A percentile compares a stretch with the other conserved stretches of the same genome.
phyloP scores from a whole-genome alignment of 2,329 filamentous ascomycete genomes.

The Pyricularia sp. region DNA sequence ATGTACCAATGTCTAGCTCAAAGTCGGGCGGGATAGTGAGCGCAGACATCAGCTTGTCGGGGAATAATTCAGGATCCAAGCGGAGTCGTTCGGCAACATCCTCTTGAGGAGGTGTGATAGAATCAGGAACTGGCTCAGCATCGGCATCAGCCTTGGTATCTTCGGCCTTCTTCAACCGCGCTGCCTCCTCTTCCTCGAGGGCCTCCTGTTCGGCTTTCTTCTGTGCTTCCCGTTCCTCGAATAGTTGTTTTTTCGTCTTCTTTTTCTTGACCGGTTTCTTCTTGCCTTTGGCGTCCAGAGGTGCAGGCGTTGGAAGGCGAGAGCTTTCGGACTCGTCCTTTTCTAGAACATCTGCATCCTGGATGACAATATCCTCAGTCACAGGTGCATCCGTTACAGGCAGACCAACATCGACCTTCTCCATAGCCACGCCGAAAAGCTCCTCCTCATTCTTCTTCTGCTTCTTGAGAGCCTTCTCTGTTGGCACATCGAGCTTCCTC shows the following conservation, averaged over 20 bases:
- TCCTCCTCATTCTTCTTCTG: conserved; percentile 75
- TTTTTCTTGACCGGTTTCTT: conserved; percentile 60
- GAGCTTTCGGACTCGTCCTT: conserved; percentile 36
- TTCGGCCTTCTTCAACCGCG: conserved; percentile 22
- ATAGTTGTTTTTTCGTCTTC: conserved; percentile 69
- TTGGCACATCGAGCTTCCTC: conserved; percentile 62
- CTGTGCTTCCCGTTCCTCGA: conserved; percentile 56
- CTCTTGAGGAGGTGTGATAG: conserved; percentile 13
- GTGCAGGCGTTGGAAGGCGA: conserved; percentile 35
- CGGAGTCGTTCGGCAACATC: conserved; percentile 13
- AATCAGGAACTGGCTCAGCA: conserved; percentile 8
- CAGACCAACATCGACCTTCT: conserved; percentile 40
- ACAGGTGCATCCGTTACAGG: conserved; percentile 31
- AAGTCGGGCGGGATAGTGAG: conserved; percentile 35
- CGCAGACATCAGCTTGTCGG: conserved; percentile 36
- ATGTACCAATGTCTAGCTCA: conserved; percentile 32
- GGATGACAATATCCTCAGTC: conserved; percentile 39
- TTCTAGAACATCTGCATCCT: conserved; percentile 33
- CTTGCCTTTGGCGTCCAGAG: conserved; percentile 35
- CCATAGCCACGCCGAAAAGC: conserved; percentile 57
- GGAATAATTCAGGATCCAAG: conserved; percentile 36
- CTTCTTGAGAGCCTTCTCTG: conserved; percentile 64
- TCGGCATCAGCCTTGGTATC: conserved; percentile 17
- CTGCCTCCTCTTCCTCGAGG: conserved; percentile 33
- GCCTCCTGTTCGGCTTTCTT: conserved; percentile 44